Evolutionary conservation across 371 early-diverging fungal genomes (phyloP).

Genomic region (Apophysomyces elegans): DNA sequence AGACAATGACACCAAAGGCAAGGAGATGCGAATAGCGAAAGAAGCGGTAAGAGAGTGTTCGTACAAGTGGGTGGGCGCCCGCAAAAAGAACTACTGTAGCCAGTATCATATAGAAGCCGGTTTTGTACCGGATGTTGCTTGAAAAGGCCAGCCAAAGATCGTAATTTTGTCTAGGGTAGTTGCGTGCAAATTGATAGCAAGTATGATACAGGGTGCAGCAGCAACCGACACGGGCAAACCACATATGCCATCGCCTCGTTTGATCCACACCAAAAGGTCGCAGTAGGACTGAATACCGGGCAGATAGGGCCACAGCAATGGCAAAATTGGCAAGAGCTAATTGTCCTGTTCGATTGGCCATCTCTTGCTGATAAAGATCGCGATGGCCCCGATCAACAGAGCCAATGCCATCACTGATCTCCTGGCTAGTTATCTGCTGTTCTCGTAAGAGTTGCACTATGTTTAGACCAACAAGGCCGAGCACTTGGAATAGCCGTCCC

Average conservation of each 20-base stretch:
- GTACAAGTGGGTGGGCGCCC: conserved; percentile 41
- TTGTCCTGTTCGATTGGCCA: conserved; percentile 41
- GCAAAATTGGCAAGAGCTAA: conserved; percentile 38
- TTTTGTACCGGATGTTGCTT: conserved; percentile 30
- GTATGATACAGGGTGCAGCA: conserved; percentile 36
- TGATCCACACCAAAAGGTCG: conserved; percentile 16
- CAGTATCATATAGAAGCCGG: conserved; percentile 26
- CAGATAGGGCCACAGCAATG: conserved; percentile 34
- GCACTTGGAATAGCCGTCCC: not conserved
- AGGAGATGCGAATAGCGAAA: conserved; percentile 39
- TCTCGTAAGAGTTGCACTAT: not conserved
- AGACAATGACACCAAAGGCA: conserved; percentile 23
- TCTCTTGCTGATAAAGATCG: conserved; percentile 24
- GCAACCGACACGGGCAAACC: conserved; percentile 35
- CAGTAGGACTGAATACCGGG: conserved; percentile 25
- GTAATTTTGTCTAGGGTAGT: conserved; percentile 24
- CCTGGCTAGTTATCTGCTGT: not conserved
- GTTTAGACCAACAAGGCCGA: not conserved
- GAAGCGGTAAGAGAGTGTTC: conserved; percentile 34
- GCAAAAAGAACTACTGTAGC: conserved; percentile 22
- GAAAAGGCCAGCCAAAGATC: conserved; percentile 18
- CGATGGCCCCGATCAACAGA: conserved; percentile 9
- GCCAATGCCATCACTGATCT: not conserved
- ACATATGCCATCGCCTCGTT: conserved; percentile 38
- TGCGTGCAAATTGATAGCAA: conserved; percentile 30